Conservation (phyloP, 73 alveolate genomes). For the Urostyla sp. region DNA sequence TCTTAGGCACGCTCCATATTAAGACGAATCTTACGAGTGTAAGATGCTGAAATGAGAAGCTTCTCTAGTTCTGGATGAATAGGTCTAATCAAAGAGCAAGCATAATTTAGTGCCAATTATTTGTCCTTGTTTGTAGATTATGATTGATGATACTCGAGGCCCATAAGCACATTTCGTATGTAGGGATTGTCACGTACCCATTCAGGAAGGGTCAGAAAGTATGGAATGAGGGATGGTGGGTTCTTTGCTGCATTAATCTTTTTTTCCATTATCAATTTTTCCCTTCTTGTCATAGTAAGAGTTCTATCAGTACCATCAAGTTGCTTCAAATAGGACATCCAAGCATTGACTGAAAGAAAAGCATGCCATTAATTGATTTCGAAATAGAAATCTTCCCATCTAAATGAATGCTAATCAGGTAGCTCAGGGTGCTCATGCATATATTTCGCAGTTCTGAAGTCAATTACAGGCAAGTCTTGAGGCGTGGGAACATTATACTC, state of each 20-base stretch:
- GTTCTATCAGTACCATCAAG: constrained; percentile 9
- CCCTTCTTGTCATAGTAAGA: background rate
- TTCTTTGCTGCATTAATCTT: background rate
- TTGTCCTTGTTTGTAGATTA: background rate
- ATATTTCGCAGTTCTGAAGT: no score
- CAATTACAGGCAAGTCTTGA: background rate
- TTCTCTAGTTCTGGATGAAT: constrained; percentile 36
- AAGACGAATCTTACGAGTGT: background rate
- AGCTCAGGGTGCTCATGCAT: constrained; percentile 14
- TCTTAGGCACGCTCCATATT: constrained; percentile 27
- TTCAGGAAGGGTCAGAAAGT: constrained; percentile 54
- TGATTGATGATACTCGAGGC: constrained; percentile 55
- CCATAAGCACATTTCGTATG: constrained; percentile 42
- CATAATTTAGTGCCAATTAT: constrained; percentile 56
- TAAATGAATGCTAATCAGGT: constrained; percentile 3
- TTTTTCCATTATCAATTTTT: background rate
- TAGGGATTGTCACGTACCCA: constrained; percentile 61
- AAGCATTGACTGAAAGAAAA: background rate
- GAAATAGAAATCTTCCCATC: background rate
- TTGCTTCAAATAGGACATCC: background rate
- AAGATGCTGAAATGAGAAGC: constrained; percentile 13
- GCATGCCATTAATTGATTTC: constrained; percentile 11
- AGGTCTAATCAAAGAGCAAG: constrained; percentile 51
- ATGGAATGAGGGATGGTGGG: constrained; percentile 67
- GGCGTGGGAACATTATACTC: background rate